Conservation (phyloP, 140 eudicot species). For the Flaveria floridana region DNA sequence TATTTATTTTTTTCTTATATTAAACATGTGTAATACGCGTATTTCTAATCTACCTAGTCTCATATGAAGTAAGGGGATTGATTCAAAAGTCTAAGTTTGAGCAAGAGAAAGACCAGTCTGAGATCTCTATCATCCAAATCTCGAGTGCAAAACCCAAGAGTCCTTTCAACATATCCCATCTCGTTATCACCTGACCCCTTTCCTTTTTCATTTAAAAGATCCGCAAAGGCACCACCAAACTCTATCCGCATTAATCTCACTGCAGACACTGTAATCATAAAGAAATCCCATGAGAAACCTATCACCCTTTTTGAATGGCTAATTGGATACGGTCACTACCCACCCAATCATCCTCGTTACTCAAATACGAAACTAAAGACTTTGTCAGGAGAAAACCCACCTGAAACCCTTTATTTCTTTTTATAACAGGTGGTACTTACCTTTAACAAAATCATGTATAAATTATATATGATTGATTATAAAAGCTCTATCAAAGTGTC, state of each 20-base stretch:
- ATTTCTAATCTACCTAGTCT: no score
- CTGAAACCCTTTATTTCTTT: no score
- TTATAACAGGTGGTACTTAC: no score
- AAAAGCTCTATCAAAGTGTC: no score
- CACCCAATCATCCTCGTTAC: no score
- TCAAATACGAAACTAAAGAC: no score
- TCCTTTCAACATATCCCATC: slow-evolving; percentile 95
- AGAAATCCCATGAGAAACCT: slow-evolving; percentile 15
- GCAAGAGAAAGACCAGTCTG: slow-evolving; percentile 56
- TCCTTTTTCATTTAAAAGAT: slow-evolving; percentile 85
- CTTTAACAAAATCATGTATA: no score
- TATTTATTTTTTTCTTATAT: no score
- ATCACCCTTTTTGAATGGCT: neutral
- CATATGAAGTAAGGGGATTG: neutral
- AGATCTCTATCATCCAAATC: slow-evolving; percentile 87
- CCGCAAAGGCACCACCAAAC: slow-evolving; percentile 94
- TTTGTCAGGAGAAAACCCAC: no score
- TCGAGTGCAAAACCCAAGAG: slow-evolving; percentile 91
- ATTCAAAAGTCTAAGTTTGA: slow-evolving; percentile 1
- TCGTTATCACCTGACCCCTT: slow-evolving; percentile 90
- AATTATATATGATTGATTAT: no score
- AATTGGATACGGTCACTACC: no score
- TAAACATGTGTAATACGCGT: no score
- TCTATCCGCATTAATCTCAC: slow-evolving; percentile 96
- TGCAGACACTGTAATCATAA: slow-evolving; percentile 59